Percentiles rank a stretch among this genome's conserved stretches.
Evolutionary conservation across 768 basidiomycete species (phyloP).

Genomic region (Auriscalpium orientale): DNA sequence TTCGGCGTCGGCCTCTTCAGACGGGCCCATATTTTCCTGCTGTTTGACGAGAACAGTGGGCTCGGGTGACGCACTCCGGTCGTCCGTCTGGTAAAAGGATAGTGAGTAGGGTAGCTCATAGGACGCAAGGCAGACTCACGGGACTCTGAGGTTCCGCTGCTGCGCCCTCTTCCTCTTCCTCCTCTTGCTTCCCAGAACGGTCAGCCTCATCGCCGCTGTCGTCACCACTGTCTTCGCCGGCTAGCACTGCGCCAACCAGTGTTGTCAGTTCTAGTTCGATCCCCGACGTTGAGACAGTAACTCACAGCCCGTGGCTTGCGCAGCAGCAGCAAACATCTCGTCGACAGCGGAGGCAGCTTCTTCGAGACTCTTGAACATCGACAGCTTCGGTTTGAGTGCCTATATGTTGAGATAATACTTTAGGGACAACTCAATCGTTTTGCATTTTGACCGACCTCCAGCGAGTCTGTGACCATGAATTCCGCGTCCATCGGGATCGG

Average conservation of each 20-base stretch:
- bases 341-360: slow-evolving; percentile 87
- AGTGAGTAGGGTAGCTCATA: neutral
- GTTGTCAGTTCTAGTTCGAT: too few relatives aligned
- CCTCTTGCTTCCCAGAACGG: slow-evolving; percentile 44
- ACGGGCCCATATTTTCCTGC: slow-evolving; percentile 72
- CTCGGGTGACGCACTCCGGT: slow-evolving; percentile 80
- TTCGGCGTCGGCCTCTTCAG: slow-evolving; percentile 85
- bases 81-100: slow-evolving; percentile 37
- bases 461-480: slow-evolving; percentile 91
- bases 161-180: slow-evolving; percentile 51
- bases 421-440: neutral
- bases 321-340: slow-evolving; percentile 70
- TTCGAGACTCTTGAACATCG: slow-evolving; percentile 64
- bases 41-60: slow-evolving; percentile 55
- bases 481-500: slow-evolving; percentile 95
- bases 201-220: slow-evolving; percentile 37
- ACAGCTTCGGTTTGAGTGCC: slow-evolving; percentile 82
- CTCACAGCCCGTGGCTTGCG: slow-evolving; percentile 53
- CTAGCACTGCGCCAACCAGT: too few relatives aligned
- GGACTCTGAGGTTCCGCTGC: slow-evolving; percentile 37
- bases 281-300: neutral
- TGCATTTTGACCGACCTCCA: slow-evolving; percentile 53
- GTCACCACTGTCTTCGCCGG: slow-evolving; percentile 55
- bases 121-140: slow-evolving; percentile 29
- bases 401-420: slow-evolving; percentile 22